A percentile compares a stretch with the other conserved stretches of the same genome.
These are phyloP conservation scores for Neonectria faginata DNA, from an alignment of 2,329 filamentous ascomycete genomes.

Conservation along the genomic window DNA sequence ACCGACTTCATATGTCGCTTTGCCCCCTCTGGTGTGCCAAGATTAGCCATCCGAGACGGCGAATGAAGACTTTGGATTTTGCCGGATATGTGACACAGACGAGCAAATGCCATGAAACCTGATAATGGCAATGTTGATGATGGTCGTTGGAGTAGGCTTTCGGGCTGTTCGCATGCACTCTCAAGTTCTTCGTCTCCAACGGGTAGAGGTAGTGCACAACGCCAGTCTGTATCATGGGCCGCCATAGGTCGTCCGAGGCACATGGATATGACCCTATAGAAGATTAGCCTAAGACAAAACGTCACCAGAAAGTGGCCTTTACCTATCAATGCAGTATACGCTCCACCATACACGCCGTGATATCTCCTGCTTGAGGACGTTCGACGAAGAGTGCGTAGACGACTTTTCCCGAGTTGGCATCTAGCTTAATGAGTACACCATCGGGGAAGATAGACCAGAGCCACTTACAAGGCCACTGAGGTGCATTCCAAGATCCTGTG, in stretches of 20 bases:
- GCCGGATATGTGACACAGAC: constrained; percentile 44
- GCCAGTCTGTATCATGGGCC: constrained; percentile 45
- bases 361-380: constrained; percentile 33
- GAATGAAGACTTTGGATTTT: constrained; percentile 42
- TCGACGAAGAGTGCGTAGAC: not conserved
- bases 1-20: constrained; percentile 7
- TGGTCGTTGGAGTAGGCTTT: not conserved
- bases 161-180: constrained; percentile 3
- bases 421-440: not conserved
- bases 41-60: constrained; percentile 30
- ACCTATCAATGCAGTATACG: constrained; percentile 46
- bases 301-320: not conserved
- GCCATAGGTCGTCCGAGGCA: constrained; percentile 46
- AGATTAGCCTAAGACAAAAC: too few relatives aligned
- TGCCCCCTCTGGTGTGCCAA: constrained; percentile 14
- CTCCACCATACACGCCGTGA: constrained; percentile 48
- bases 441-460: not conserved
- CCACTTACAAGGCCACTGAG: constrained; percentile 36
- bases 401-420: not conserved
- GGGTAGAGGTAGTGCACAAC: constrained; percentile 45
- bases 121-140: constrained; percentile 27
- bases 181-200: constrained; percentile 45
- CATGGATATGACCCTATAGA: constrained; percentile 41
- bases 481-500: constrained; percentile 47
- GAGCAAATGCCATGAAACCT: constrained; percentile 46